phyloP scores from a whole-genome alignment of 169 alveolate genomes.

The Plasmodium berghei region DNA sequence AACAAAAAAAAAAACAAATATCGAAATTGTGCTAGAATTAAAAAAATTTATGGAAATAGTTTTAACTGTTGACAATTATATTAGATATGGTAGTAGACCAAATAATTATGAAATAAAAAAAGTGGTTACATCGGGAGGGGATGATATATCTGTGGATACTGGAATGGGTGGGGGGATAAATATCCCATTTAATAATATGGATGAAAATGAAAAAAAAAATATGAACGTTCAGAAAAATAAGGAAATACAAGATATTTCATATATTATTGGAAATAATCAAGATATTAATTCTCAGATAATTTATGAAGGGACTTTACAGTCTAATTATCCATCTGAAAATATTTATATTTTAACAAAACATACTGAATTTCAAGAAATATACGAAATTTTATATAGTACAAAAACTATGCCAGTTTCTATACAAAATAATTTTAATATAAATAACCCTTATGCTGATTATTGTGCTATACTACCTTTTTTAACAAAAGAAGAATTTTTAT shows the following conservation, averaged over 20 bases:
- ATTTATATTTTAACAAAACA: background rate
- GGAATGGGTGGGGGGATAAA: background rate
- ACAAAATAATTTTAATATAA: slow-evolving; percentile 41
- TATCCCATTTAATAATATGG: background rate
- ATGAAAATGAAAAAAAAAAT: background rate
- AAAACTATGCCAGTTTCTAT: slow-evolving; percentile 30
- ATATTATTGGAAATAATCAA: background rate
- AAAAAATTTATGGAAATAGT: slow-evolving; percentile 39
- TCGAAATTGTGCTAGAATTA: slow-evolving; percentile 46
- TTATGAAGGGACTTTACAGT: background rate
- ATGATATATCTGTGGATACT: background rate
- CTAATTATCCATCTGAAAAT: background rate
- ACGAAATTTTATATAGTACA: slow-evolving; percentile 32
- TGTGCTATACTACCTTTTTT: slow-evolving; percentile 84
- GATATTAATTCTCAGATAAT: background rate
- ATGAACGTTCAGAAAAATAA: background rate
- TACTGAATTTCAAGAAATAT: slow-evolving; percentile 32
- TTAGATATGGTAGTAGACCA: slow-evolving; percentile 72
- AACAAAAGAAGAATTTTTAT: slow-evolving; percentile 56
- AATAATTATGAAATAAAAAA: slow-evolving; percentile 33
- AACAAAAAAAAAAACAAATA: slow-evolving; percentile 30
- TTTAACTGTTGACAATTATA: slow-evolving; percentile 45
- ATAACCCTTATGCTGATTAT: slow-evolving; percentile 83
- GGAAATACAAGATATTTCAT: background rate
- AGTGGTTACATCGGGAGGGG: background rate